Evolutionary conservation across 176 grass and related monocot species (phyloP), one percentile per base, ranked within the genome.

Genomic region (Rhynchospora pubera): DNA sequence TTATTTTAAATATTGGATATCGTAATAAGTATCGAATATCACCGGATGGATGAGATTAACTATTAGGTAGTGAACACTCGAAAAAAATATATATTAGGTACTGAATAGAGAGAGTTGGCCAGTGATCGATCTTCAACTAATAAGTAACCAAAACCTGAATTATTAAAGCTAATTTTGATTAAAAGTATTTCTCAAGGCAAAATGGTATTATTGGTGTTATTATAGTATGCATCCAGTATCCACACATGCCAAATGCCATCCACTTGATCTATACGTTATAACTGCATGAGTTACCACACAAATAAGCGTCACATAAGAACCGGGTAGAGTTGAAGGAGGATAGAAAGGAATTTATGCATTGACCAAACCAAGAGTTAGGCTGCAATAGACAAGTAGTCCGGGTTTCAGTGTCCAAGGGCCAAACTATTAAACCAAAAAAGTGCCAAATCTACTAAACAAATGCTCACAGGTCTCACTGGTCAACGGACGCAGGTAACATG

Each of bases 391-490:
- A 79, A 44, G 34, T 3, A 57, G 9, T 64, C 58, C 79, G 79
- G 42, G 42, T 81, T 82, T 65, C 79, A 82, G 79, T 82, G 79
- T 64, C 53, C 79, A 44, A 82, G 79, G 60, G 4, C 32, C 46
- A 28, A 82, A 82, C 79, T 48, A 66, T 4, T 5, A 65, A 14
- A 5, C 6, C 34, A 39, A 39, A 39, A 39, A 39, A 39, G 34
- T 39, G 34, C 2, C 13, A 57, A 16, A 16, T 16, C 2, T 13
- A 67, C 5, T 42, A 67, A 67, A 45, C 39, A 21, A 70, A 10
- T 70, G 16, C 16, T 70, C 14, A 19, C 13, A 65, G 4, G 6
- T 42, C 32, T 67, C 15, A 39, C 7, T 43, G 30, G 60, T 81
- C 79, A 65, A 81, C 14, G 58, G n/a, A 64, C 13, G 43, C 79